These are phyloP conservation scores for Annona squamosa DNA, from an alignment of 164 flowering plant species.

Conservation along the genomic window DNA sequence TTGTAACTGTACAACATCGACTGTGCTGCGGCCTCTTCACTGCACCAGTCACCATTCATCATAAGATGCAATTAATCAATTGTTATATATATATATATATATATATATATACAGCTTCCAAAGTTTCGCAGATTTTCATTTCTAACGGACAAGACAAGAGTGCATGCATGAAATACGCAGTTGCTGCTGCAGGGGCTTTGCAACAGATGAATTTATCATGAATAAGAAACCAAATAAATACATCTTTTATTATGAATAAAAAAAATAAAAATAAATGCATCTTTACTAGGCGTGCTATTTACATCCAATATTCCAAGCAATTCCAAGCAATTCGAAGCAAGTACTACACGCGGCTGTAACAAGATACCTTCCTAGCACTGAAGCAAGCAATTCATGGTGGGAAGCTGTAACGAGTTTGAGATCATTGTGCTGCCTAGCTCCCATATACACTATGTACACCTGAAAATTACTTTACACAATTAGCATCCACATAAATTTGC, in stretches of 20 bases:
- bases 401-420: constrained; percentile 9
- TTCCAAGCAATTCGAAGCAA: too few relatives aligned
- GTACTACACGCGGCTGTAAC: too few relatives aligned
- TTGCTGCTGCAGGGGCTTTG: not conserved
- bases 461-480: not conserved
- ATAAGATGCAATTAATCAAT: not conserved
- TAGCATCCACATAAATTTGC: not conserved
- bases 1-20: constrained; percentile 40
- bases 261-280: too few relatives aligned
- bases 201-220: too few relatives aligned
- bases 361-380: constrained; percentile 30
- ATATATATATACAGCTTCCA: not conserved
- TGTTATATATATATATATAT: not conserved
- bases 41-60: constrained; percentile 12
- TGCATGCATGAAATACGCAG: not conserved
- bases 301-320: too few relatives aligned
- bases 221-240: too few relatives aligned
- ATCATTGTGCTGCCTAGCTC: constrained; percentile 24
- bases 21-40: constrained; percentile 30
- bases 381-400: constrained; percentile 33
- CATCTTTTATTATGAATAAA: too few relatives aligned
- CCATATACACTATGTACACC: constrained; percentile 35
- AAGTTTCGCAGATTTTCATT: not conserved
- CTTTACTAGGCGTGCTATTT: too few relatives aligned
- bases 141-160: not conserved